These are phyloP conservation scores for grape (Vitis vinifera) DNA, from an alignment of 164 flowering plant species.

Conservation along the genomic window ASM3070453v1 NC_081818.1:3509501-3510000, in stretches of 20 bases:
- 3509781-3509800: conserved; percentile 9
- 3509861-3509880: conserved; percentile 71
- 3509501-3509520: too few species aligned
- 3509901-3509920: conserved; percentile 72
- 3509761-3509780: not conserved
- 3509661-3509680: too few species aligned
- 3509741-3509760: not conserved
- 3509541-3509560: too few species aligned
- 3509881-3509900: conserved; percentile 70
- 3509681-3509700: not conserved
- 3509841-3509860: conserved; percentile 68
- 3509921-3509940: conserved; percentile 87
- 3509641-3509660: too few species aligned
- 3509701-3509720: not conserved
- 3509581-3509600: too few species aligned
- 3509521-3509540: too few species aligned
- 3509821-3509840: conserved; percentile 77
- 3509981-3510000: not conserved
- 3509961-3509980: not conserved
- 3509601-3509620: too few species aligned
- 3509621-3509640: too few species aligned
- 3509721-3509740: not conserved
- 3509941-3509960: conserved; percentile 30
- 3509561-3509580: too few species aligned
- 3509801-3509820: conserved; percentile 88